Evolutionary conservation across 192 early-diverging fungal genomes (phyloP), one percentile per base, ranked within the genome.

Genomic region (Backusella sp.): DNA sequence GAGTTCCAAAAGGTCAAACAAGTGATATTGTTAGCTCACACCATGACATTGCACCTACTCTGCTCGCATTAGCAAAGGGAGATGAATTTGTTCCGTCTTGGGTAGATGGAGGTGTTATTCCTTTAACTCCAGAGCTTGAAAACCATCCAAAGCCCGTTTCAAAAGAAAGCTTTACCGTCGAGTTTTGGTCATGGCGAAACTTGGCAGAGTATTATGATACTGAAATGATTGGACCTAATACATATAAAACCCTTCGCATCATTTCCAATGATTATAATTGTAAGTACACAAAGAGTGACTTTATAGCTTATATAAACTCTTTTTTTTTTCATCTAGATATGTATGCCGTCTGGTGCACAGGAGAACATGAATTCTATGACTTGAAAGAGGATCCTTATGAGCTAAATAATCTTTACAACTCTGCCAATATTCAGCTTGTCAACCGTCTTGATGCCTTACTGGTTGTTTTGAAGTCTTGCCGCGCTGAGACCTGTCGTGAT

Each of bases 31-130:
- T 85, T 5, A 84, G 86, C 8, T 83, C 87, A 0, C 90, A 91
- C 65, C 86, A 86, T 12, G 87, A 91, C 68, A 76, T 92, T 67
- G 87, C 89, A 0, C 87, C 91, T 1, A 92, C 91, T 0, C 79
- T 92, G 41, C 78, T 90, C 19, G 80, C 84, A n/a, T 72, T 92
- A 0, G 90, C 91, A 0, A 77, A 80, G 11, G 73, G 81, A 3
- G 68, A 74, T 70, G 68, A 77, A 19, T 67, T 75, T 26, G 19
- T 87, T 26, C 81, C 82, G 2, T 81, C 80, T 9, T 82, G 79
- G 42, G 66, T 91, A 2, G 90, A 91, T 75, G 90, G 88, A 3
- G 76, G 84, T 62, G 84, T 88, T 3, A 90, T 91, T 42, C 89
- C 87, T 6, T 76, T 91, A 12, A 78, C 83, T 17, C 74, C 75